Base-by-base conservation (phyloP, 1,284 basidiomycete genomes). In the Cutaneotrichosporon dermatis region DNA sequence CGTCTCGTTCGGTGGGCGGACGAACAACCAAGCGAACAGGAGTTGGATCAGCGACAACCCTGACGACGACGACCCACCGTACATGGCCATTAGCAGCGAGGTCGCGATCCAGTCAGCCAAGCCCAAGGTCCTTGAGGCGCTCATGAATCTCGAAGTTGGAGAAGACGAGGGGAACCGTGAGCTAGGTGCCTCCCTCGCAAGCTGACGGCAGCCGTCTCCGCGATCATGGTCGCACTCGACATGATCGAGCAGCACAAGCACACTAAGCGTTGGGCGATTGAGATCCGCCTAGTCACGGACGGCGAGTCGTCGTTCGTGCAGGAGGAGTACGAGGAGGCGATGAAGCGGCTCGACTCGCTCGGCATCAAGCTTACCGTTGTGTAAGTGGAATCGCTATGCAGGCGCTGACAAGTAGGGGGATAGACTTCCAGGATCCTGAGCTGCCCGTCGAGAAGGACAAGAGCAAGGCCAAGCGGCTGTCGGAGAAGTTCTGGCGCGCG, bases 1-100 rank as follows among this genome's bases (percentile, higher is more conserved):
- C 39, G 83, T 95, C 50, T 79, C 88, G 4, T 93, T 91, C 70
- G 92, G 92, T 11, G 86, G 90, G 74, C 83, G 90, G 88, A 92
- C 89, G 9, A 80, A 86, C 66, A 95, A 95, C 67, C 79, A 86
- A 40, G 76, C 79, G 34, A 79, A 83, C 59, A 79, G 82, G 51
- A 85, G 85, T 42, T 75, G 62, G 56, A 51, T 67, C 11, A 57
- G 37, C 8, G 55, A 69, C 43, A 68, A 75, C 51, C 72, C 73
- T 6, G 66, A 71, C 11, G 74, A 74, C 34, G 69, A 73, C 13
- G 71, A 73, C 42, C 70, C 72, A 13, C 70, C 71, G 5, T 95
- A 95, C 66, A 84, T 88, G 6, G 82, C 87, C 62, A 86, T 96
- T 50, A 77, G 83, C 25, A 88, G 90, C 66, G 89, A 88, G 72